Conservation (phyloP, 2,329 filamentous ascomycete genomes). For the Aureobasidium uvarum region DNA sequence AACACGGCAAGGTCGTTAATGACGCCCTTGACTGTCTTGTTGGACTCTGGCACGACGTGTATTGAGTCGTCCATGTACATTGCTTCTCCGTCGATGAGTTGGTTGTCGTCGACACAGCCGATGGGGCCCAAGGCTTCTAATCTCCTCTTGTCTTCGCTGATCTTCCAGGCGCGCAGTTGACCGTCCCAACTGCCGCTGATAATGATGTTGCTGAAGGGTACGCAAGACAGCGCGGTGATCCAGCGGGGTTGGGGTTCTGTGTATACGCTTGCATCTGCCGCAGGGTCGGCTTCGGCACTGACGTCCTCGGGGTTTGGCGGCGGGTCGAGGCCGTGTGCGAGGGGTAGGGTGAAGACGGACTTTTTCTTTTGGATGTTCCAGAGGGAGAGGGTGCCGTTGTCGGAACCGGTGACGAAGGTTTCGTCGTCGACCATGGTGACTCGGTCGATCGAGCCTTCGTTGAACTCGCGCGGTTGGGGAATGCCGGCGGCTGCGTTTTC, state of each 20-base stretch:
- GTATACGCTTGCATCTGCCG: constrained; percentile 49
- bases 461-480: constrained; percentile 49
- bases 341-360: constrained; percentile 72
- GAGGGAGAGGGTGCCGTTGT: constrained; percentile 81
- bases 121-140: constrained; percentile 71
- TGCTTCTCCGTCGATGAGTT: constrained; percentile 30
- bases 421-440: constrained; percentile 86
- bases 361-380: constrained; percentile 97
- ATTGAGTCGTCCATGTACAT: constrained; percentile 20
- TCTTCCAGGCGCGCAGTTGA: constrained; percentile 76
- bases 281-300: constrained; percentile 67
- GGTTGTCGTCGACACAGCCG: constrained; percentile 44
- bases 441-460: constrained; percentile 85
- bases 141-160: constrained; percentile 77
- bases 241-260: constrained; percentile 63
- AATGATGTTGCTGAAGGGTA: constrained; percentile 88
- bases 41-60: constrained; percentile 28
- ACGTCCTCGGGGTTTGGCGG: constrained; percentile 64
- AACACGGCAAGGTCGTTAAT: constrained; percentile 87
- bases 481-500: constrained; percentile 38
- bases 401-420: constrained; percentile 88
- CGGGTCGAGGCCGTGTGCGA: constrained; percentile 83
- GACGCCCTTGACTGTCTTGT: constrained; percentile 62
- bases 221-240: constrained; percentile 82
- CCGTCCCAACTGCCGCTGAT: constrained; percentile 96